Evolutionary conservation across 352 stramenopile genomes (phyloP), one percentile per base, ranked within the genome.

Genomic region (Phytophthora meadii): DNA sequence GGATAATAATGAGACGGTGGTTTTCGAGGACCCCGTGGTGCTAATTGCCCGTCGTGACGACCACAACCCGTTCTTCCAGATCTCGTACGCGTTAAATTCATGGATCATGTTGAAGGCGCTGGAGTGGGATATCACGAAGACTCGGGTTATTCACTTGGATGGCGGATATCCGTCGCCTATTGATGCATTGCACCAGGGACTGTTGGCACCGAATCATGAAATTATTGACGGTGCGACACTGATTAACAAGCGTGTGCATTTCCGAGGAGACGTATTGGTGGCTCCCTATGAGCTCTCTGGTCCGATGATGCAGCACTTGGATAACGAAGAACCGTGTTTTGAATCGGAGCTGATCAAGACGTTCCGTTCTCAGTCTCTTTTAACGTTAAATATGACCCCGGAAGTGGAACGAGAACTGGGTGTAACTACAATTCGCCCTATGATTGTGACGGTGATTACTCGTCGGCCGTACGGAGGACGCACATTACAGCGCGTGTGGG

Each of bases 251-350:
- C 53, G 65, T 2, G 54, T 84, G 5, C 72, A 79, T 17, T 86
- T 88, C 14, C 66, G 63, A 17, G 81, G 83, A 9, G 54, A 81
- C 9, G 85, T 86, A 8, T 6, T 90, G 45, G 34, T 92, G 5
- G 68, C 77, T 11, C 81, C 83, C 14, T 90, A 69, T 25, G 85
- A 94, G 12, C 52, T 67, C 4, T 77, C 62, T 0, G 83, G 85
- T 0, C 80, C 82, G 0, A 82, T 92, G 69, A 90, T 92, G 76
- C 72, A 88, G 61, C 85, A 94, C 42, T 49, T 94, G 41, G 69
- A 94, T 51, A 61, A 92, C 39, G 57, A 76, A 8, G 79, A 94
- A 53, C 79, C 81, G 34, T 94, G 85, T 51, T 64, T 66, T 15
- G 62, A 78, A 6, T 89, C 77, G 25, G 52, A 84, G 40, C n/a